These are phyloP conservation scores for Cadophora sp. DNA, from an alignment of 2,329 filamentous ascomycete genomes.

Conservation along the genomic window DNA sequence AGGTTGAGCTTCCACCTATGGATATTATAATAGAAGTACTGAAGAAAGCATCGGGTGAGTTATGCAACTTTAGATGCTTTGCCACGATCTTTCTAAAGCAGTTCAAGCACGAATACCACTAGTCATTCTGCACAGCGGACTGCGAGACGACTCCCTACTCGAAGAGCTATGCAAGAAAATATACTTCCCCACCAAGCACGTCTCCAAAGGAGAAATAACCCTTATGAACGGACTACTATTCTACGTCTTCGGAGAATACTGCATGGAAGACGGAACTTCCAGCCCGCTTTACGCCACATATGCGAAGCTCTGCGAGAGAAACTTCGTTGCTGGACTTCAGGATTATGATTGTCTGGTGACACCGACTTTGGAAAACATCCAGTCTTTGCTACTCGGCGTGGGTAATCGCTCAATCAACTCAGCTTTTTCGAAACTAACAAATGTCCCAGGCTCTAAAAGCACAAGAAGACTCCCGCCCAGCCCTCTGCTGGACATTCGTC, in stretches of 20 bases:
- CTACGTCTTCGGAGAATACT: slow-evolving; percentile 24
- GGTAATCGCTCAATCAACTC: not conserved
- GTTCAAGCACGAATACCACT: slow-evolving; percentile 21
- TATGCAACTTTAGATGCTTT: not conserved
- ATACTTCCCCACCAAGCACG: slow-evolving; percentile 28
- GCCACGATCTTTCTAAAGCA: not conserved
- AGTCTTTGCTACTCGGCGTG: slow-evolving; percentile 31
- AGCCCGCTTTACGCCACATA: slow-evolving; percentile 20
- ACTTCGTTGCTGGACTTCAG: slow-evolving; percentile 26
- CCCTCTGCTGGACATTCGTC: slow-evolving; percentile 30
- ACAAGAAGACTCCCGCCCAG: slow-evolving; percentile 27
- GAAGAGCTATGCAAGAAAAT: slow-evolving; percentile 30
- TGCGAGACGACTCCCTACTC: slow-evolving; percentile 26
- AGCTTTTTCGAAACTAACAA: not conserved
- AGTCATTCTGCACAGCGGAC: slow-evolving; percentile 25
- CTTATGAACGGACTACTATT: slow-evolving; percentile 28
- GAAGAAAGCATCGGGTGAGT: slow-evolving; percentile 19
- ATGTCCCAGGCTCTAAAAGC: slow-evolving; percentile 26
- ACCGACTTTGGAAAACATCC: slow-evolving; percentile 24
- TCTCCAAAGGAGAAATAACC: slow-evolving; percentile 25
- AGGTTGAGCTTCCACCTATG: slow-evolving; percentile 27
- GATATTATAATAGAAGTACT: slow-evolving; percentile 21
- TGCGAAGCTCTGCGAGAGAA: slow-evolving; percentile 29
- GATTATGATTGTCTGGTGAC: slow-evolving; percentile 26
- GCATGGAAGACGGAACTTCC: slow-evolving; percentile 13